Conservation (phyloP, 2,329 filamentous ascomycete species). For the Hymenoscyphus fraxineus region DNA sequence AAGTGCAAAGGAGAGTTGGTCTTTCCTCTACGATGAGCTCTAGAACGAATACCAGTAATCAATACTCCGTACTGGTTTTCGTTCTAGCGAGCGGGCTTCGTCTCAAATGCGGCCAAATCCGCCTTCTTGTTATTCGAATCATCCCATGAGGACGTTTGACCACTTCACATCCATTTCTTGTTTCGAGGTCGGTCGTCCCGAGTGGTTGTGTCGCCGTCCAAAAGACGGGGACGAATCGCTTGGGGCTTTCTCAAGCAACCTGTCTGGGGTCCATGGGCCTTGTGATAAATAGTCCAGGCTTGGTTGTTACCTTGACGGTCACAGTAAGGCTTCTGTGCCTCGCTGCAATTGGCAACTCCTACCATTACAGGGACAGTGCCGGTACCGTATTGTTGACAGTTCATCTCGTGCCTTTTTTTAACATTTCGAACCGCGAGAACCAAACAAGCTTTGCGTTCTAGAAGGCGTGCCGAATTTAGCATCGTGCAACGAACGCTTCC, state of each 20-base stretch:
- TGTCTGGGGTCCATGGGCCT: background rate
- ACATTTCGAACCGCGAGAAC: background rate
- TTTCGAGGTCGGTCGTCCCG: background rate
- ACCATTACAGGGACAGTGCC: background rate
- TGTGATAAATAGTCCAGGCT: background rate
- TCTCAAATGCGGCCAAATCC: background rate
- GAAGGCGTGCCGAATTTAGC: background rate
- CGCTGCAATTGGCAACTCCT: background rate
- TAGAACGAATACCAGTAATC: background rate
- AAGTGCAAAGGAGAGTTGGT: background rate
- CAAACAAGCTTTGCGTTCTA: background rate
- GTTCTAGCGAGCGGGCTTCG: background rate
- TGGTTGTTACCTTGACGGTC: background rate
- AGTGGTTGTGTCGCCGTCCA: background rate
- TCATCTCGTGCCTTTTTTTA: background rate
- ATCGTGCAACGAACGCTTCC: background rate
- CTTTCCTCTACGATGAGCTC: background rate
- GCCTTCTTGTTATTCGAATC: background rate
- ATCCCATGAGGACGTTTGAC: background rate
- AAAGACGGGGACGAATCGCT: background rate
- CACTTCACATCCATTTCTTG: background rate
- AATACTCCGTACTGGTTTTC: background rate
- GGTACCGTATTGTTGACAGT: background rate
- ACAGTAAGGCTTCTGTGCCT: background rate
- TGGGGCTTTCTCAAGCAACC: background rate